Conservation (phyloP, 352 stramenopile species). For the Phytophthora hybrid region DNA sequence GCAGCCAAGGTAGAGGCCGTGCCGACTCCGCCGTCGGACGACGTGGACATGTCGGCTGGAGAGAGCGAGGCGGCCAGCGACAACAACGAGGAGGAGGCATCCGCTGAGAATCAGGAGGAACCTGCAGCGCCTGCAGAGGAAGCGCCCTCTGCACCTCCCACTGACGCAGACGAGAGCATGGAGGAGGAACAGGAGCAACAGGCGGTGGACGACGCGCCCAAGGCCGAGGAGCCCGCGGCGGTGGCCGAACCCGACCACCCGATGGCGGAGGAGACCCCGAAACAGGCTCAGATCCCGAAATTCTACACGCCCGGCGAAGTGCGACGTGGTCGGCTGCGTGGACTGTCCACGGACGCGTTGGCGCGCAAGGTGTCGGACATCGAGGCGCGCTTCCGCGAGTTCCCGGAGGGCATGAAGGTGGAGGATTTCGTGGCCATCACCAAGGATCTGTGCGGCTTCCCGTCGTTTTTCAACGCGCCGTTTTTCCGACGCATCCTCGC, state of each 20-base stretch:
- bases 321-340: slow-evolving; percentile 64
- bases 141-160: background rate
- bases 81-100: slow-evolving; percentile 18
- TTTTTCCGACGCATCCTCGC: slow-evolving; percentile 94
- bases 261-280: slow-evolving; percentile 43
- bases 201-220: slow-evolving; percentile 3
- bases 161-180: slow-evolving; percentile 38
- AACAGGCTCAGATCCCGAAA: slow-evolving; percentile 58
- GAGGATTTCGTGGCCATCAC: slow-evolving; percentile 95
- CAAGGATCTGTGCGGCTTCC: slow-evolving; percentile 98
- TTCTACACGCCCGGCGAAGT: slow-evolving; percentile 79
- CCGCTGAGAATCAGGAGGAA: slow-evolving; percentile 28
- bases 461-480: slow-evolving; percentile 98
- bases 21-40: slow-evolving; percentile 28
- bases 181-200: slow-evolving; percentile 35
- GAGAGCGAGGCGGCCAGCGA: slow-evolving; percentile 33
- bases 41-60: slow-evolving; percentile 55
- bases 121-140: slow-evolving; percentile 2
- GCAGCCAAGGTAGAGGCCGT: background rate
- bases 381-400: slow-evolving; percentile 79
- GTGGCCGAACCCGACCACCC: slow-evolving; percentile 28
- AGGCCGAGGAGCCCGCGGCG: slow-evolving; percentile 14
- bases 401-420: slow-evolving; percentile 85
- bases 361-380: slow-evolving; percentile 75
- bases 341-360: slow-evolving; percentile 72